Conservation (phyloP, 1,139 yeast genomes). For the Yamadazyma diospyri region DNA sequence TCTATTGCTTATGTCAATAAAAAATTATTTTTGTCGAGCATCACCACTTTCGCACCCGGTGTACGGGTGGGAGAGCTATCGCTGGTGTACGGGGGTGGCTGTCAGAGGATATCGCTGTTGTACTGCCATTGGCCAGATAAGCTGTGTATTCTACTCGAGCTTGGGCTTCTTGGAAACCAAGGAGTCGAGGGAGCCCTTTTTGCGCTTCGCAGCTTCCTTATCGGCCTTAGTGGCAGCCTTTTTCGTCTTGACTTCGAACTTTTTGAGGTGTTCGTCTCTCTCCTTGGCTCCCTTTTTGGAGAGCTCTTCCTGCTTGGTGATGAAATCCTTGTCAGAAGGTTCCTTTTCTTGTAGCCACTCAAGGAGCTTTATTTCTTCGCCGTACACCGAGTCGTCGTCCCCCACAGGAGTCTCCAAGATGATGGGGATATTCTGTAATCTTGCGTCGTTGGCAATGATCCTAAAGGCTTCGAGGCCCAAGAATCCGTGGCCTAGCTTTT, state of each 20-base stretch:
- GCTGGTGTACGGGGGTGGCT: too few relatives aligned
- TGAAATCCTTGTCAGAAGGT: constrained; percentile 53
- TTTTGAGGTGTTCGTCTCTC: constrained; percentile 47
- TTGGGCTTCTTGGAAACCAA: constrained; percentile 17
- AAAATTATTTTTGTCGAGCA: too few relatives aligned
- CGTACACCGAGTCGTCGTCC: constrained; percentile 61
- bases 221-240: constrained; percentile 8
- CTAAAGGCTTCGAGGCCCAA: constrained; percentile 84
- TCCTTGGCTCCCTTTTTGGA: constrained; percentile 56
- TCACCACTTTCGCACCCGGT: too few relatives aligned
- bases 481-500: constrained; percentile 84
- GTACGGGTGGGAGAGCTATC: constrained; percentile 1
- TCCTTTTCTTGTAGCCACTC: constrained; percentile 65
- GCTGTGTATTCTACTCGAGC: too few relatives aligned
- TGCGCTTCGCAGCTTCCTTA: constrained; percentile 12
- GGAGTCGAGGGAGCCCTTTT: constrained; percentile 20
- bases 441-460: constrained; percentile 63
- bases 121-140: too few relatives aligned
- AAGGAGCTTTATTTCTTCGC: constrained; percentile 73
- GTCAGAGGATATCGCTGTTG: too few relatives aligned
- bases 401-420: constrained; percentile 88
- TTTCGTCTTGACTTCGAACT: constrained; percentile 32
- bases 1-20: too few relatives aligned
- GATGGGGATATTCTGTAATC: constrained; percentile 67
- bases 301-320: constrained; percentile 46